Base-by-base conservation (phyloP, 768 basidiomycete species). In the Suillus paluster region DNA sequence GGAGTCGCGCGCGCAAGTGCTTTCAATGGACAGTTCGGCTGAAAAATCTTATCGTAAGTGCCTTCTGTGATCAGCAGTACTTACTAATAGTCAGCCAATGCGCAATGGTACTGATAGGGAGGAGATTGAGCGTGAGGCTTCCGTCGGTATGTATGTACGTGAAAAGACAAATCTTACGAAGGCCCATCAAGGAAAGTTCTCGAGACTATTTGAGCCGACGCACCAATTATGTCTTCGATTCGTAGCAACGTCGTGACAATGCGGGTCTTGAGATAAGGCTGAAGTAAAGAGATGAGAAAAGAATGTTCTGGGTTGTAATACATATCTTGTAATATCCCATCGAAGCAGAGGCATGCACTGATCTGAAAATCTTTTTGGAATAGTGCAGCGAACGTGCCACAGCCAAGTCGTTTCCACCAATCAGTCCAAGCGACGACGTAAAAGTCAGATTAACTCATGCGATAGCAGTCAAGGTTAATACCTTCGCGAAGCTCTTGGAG, bases 241-340 rank as follows among this genome's bases (percentile, higher is more conserved):
- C n/a, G 30, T 19, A 33, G 30, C 49, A 50, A 50, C 49, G 49
- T n/a, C 33, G 30, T 6, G 30, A 30, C 6, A 30, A 30, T 30
- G 9, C 5, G 12, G 27, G 25, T 49, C 48, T 50, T 10, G 19
- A 50, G 49, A 50, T 50, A 50, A 48, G 46, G 46, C 46, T 48
- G 46, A n/a, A n/a, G n/a, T n/a, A n/a, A n/a, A n/a, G n/a, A n/a
- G n/a, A 27, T 50, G 49, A 50, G 27, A 50, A 50, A 50, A 30
- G 49, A 30, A 30, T 25, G 49, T 11, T n/a, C 27, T n/a, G 11
- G 30, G 5, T 33, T 19, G 30, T 50, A 50, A 50, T 50, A n/a
- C n/a, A n/a, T n/a, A 50, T 19, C 30, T 30, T 30, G 30, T 30
- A 30, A 10, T 50, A 19, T 11, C 49, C 49, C 49, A 30, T 50